Base-by-base conservation (phyloP, 169 alveolate species). In the Cryptosporidium sp. region DNA sequence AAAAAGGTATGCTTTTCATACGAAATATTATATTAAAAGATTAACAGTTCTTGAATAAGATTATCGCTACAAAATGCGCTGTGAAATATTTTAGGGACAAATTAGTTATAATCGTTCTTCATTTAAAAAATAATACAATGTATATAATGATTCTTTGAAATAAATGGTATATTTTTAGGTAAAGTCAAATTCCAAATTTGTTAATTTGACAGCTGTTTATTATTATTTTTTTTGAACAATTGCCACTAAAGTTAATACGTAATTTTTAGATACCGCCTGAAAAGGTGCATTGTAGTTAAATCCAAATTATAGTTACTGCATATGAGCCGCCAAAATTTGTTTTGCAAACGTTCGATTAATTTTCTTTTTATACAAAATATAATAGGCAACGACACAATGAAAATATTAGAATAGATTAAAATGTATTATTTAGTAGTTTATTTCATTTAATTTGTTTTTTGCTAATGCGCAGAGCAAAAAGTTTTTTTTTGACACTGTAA, bases 181-280 rank as follows among this genome's bases (percentile, higher is more conserved):
- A 56, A 53, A 53, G 2, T 37, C 14, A 56, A 56, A 26, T 56
- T 16, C 18, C 1, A n/a, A n/a, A 23, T 56, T 56, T 8, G 29
- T 56, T 23, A 56, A 56, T 26, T 26, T 6, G 29, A 9, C 3
- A 2, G 39, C 4, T 9, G 5, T 23, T 9, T 23, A 23, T 18
- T 14, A 31, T 31, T 31, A 31, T 23, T 26, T 56, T 56, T 10
- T 26, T n/a, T 4, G 26, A 26, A 0, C 4, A 9, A 56, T 56
- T 56, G 67, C 67, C 67, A 56, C 35, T 56, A 21, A 56, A 21
- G 67, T 56, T 16, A 56, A 56, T 56, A 56, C 67, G 67, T 31
- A 65, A 51, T 71, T 71, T 51, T 51, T 52, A 71, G 65, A 51
- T 71, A 71, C 85, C 85, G 85, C 85, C 52, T 37, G 16, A 65